Conservation (phyloP, 192 early-diverging fungal species). For the Hyaloraphidium curvatum region DNA sequence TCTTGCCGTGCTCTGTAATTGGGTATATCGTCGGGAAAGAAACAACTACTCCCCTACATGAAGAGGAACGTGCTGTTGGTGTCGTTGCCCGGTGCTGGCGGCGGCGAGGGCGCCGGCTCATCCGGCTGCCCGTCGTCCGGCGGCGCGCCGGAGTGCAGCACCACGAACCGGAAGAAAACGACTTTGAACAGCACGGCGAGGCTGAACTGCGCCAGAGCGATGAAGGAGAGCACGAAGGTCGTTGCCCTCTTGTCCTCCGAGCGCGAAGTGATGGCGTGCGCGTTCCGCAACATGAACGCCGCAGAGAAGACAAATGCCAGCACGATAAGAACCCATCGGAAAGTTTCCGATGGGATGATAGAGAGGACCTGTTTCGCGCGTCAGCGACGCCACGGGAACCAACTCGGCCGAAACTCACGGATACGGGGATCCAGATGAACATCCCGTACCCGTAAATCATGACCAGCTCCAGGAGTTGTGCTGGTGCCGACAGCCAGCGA, state of each 20-base stretch:
- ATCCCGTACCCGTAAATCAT: conserved; percentile 81
- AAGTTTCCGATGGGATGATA: conserved; percentile 57
- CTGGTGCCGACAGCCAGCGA: conserved; percentile 67
- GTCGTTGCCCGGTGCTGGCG: too few species aligned
- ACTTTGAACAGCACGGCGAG: conserved; percentile 57
- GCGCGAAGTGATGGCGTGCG: conserved; percentile 18
- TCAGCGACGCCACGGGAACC: not conserved
- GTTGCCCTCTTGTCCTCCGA: conserved; percentile 9
- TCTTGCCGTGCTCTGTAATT: not conserved
- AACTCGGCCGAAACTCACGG: conserved; percentile 31
- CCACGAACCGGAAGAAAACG: conserved; percentile 55
- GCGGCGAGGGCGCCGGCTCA: too few species aligned
- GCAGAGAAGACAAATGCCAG: conserved; percentile 51
- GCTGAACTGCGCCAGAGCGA: conserved; percentile 12
- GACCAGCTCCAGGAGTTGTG: conserved; percentile 69
- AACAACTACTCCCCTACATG: too few species aligned
- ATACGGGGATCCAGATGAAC: conserved; percentile 82
- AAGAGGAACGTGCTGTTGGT: too few species aligned
- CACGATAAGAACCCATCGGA: conserved; percentile 64
- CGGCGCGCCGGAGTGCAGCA: not conserved
- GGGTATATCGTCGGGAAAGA: not conserved
- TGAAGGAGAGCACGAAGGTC: conserved; percentile 12
- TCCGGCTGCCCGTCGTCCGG: too few species aligned
- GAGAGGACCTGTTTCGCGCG: conserved; percentile 37
- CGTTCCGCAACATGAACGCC: conserved; percentile 31